Conservation (phyloP, 495 filamentous ascomycete genomes). For the Podospora anserina region DNA sequence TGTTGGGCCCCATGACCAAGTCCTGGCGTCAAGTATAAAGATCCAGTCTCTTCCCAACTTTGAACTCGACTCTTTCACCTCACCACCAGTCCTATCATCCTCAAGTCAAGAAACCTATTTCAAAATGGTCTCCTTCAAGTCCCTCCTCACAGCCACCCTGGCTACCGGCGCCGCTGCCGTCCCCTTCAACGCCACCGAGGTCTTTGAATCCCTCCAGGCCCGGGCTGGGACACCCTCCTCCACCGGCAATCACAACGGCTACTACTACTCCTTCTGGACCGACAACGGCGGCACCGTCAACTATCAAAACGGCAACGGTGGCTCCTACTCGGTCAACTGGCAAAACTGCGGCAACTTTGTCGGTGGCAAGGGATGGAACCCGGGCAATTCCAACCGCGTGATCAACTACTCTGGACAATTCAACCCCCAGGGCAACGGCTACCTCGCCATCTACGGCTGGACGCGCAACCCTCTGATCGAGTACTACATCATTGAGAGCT, state of each 20-base stretch:
- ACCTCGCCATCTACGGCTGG: constrained; percentile 62
- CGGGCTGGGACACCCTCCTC: constrained; percentile 29
- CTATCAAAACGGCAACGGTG: constrained; percentile 54
- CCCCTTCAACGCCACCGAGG: constrained; percentile 19
- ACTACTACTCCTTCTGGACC: constrained; percentile 62
- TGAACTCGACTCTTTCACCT: background rate
- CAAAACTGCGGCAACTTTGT: constrained; percentile 55
- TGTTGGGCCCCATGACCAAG: background rate
- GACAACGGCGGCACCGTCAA: constrained; percentile 52
- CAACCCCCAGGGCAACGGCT: constrained; percentile 50
- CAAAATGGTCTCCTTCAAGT: constrained; percentile 25
- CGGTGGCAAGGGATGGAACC: constrained; percentile 62
- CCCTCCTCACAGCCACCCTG: constrained; percentile 18
- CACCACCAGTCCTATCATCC: constrained; percentile 4
- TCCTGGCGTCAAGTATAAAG: background rate
- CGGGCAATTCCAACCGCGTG: constrained; percentile 38
- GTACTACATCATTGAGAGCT: constrained; percentile 60
- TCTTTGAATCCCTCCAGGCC: constrained; percentile 32
- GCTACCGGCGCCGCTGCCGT: constrained; percentile 14
- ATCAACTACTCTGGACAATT: constrained; percentile 55
- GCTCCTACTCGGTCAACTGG: constrained; percentile 56
- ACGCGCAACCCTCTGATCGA: constrained; percentile 54
- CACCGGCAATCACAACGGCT: constrained; percentile 54
- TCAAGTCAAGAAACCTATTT: background rate
- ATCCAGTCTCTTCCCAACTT: background rate